Percentiles rank a stretch among this genome's conserved stretches.
phyloP scores from a whole-genome alignment of 345 rosid species.

The Melaleuca alternifolia region DNA sequence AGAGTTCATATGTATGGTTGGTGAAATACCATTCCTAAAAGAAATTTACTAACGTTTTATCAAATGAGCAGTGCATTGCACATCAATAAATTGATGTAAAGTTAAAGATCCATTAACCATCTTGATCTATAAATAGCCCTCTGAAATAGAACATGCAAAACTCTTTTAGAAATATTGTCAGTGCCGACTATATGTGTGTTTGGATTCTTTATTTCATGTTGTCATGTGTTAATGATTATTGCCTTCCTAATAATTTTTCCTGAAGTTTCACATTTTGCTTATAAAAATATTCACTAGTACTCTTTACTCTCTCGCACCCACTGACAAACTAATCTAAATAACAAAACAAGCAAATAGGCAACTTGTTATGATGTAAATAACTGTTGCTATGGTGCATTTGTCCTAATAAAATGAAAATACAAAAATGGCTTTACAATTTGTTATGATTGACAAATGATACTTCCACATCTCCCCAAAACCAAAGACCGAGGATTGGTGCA shows the following conservation, averaged over 20 bases:
- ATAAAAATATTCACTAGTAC: background rate
- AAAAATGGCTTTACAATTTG: constrained; percentile 17
- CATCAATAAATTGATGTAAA: background rate
- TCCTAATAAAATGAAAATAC: background rate
- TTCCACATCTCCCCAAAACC: background rate
- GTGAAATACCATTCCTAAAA: background rate
- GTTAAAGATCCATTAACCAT: background rate
- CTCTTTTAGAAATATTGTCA: background rate
- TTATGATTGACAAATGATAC: background rate
- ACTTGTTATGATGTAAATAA: too few relatives aligned
- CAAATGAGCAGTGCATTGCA: background rate
- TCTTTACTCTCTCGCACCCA: background rate
- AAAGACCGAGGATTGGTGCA: background rate
- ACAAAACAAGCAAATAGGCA: too few relatives aligned
- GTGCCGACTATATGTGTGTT: background rate
- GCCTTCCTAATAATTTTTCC: background rate
- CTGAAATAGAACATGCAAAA: background rate
- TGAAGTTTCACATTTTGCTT: background rate
- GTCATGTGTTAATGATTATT: background rate
- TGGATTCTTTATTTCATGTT: background rate
- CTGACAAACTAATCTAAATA: background rate
- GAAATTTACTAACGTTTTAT: background rate
- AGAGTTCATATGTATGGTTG: background rate
- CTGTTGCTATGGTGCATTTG: background rate
- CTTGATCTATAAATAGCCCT: background rate